Evolutionary conservation across 345 rosid species (phyloP).

Genomic region (Passiflora organensis): DNA sequence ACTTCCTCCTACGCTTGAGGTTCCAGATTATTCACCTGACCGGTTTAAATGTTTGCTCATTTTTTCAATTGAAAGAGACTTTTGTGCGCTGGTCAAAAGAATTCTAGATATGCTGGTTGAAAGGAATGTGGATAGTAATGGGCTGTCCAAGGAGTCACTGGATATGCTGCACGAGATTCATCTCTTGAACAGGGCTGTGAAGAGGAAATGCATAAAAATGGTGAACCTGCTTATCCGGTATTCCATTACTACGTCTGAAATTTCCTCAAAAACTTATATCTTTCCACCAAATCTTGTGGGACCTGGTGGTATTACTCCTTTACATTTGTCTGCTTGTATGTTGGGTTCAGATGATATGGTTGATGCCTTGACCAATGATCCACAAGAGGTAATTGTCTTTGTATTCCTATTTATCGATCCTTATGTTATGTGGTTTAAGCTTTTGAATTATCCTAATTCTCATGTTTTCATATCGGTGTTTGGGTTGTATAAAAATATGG

Average conservation of each 20-base stretch:
- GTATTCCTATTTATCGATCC: neutral
- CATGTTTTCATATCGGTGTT: neutral
- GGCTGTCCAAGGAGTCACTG: constrained; percentile 40
- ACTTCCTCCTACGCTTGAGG: constrained; percentile 21
- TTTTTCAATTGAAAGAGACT: constrained; percentile 75
- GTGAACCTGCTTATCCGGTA: constrained; percentile 59
- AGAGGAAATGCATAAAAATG: constrained; percentile 62
- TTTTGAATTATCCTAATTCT: no score
- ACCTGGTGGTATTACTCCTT: constrained; percentile 74
- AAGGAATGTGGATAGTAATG: constrained; percentile 36
- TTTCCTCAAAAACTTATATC: constrained; percentile 32
- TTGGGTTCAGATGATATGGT: constrained; percentile 55
- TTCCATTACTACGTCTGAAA: constrained; percentile 16
- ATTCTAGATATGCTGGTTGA: constrained; percentile 61
- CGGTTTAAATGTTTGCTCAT: constrained; percentile 71
- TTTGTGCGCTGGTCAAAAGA: constrained; percentile 50
- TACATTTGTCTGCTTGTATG: constrained; percentile 82
- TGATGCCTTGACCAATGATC: constrained; percentile 79
- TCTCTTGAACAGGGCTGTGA: constrained; percentile 68
- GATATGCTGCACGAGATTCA: constrained; percentile 61
- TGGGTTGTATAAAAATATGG: neutral
- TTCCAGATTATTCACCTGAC: constrained; percentile 39
- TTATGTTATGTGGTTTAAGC: neutral
- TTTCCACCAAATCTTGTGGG: constrained; percentile 64
- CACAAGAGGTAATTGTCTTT: constrained; percentile 53